Evolutionary conservation across 176 grass and related monocot species (phyloP), one percentile per base, ranked within the genome.

Genomic region (Aegilops speltoides): DNA sequence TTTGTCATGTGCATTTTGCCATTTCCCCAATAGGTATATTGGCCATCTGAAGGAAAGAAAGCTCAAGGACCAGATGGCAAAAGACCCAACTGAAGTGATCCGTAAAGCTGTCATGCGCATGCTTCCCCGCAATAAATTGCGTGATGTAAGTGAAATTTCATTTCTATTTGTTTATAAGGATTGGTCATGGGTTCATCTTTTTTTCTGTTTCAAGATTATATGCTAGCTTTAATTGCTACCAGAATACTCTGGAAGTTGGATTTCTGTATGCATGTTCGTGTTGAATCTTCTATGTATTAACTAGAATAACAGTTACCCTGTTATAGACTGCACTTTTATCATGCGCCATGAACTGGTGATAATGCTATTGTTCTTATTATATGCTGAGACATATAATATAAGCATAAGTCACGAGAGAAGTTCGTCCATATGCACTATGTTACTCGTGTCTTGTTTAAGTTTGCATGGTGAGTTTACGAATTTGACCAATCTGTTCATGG

Each of bases 81-180:
- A 96, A 84, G 92, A 99, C 69, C 97, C 97, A 72, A 94, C 97
- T 83, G 94, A 99, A 93, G 97, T 99, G 48, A 96, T 99, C 40
- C 93, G 87, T 48, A 96, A 99, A 93, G 94, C 92, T 88, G 94
- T 99, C n/a, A n/a, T 94, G 34, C 92, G 92, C 23, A 99, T 99
- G 97, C 92, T 99, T 88, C 94, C 94, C 16, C 92, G 90, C 76
- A 99, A 99, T 56, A 96, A 70, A 85, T 72, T 99, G 86, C 97
- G 97, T 90, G 92, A 99, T 94, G 97, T 99, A 87, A 84, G 97
- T 94, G 78, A 73, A 79, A 65, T 9, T 68, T 80, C n/a, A 73
- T 81, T 78, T 66, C 16, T 80, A 2, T 73, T 68, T 73, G n/a
- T 73, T 91, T 70, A 19, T 52, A 25, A 33, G 16, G 14, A 13